Evolutionary conservation across 169 alveolate genomes (phyloP), one percentile per base, ranked within the genome.

Genomic region (Amoebophrya sp.): DNA sequence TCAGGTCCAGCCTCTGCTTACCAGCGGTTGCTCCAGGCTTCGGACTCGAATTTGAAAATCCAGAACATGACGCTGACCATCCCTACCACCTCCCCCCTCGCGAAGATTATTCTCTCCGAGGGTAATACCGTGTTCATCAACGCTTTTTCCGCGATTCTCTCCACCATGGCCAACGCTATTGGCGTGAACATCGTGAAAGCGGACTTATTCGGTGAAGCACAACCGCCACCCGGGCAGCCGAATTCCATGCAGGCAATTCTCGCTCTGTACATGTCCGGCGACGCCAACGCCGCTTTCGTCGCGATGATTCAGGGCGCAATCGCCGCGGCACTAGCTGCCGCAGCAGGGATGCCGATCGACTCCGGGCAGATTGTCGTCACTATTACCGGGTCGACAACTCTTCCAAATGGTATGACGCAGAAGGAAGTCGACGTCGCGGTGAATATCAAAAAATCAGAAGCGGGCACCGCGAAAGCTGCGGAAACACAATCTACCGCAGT

Each of bases 221-320:
- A n/a, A 25, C n/a, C n/a, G n/a, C n/a, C n/a, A n/a, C 7, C 18
- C 18, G 29, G 66, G 7, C 29, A 7, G 7, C 29, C 18, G 29
- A 47, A 47, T 18, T 47, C 83, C 7, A 66, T 66, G 35, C 83
- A n/a, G 29, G 83, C 83, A 25, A 66, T 66, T 25, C 83, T 66
- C 35, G 83, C 83, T n/a, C 35, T 66, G 83, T 66, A 66, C 83
- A 25, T n/a, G 83, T 7, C 83, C 83, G 83, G 83, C 1, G 83
- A 66, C 83, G 83, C 83, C 83, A 25, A 66, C 35, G 83, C 83
- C 32, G 83, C 83, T 25, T 18, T 66, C 38, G 32, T 66, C 83
- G 83, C 83, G 35, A 66, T 66, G 83, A 66, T 66, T 25, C 83
- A 66, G 18, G 83, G 32, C 1, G 29, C 83, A 25, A 7, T 66